Percentiles rank a stretch among this genome's conserved stretches.
These are phyloP conservation scores for Rhizomucor miehei DNA, from an alignment of 371 early-diverging fungal species.

Conservation along the genomic window DNA sequence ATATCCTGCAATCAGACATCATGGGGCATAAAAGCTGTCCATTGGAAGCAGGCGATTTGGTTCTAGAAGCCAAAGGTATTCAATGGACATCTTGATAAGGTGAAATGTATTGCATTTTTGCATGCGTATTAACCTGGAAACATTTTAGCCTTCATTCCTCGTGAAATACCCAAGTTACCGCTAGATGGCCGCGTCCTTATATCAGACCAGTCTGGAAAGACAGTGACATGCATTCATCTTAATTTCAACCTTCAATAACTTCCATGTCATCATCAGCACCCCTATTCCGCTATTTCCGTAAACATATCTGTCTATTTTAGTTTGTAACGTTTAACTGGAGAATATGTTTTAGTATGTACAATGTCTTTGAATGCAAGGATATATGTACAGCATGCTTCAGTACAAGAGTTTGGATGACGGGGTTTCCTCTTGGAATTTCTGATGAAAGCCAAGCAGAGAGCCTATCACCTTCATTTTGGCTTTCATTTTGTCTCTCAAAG, in stretches of 20 bases:
- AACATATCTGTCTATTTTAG: neutral
- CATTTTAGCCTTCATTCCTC: conserved; percentile 37
- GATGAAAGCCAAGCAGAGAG: conserved; percentile 50
- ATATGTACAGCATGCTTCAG: conserved; percentile 7
- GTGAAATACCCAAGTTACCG: conserved; percentile 42
- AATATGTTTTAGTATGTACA: conserved; percentile 3
- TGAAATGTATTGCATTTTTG: no score
- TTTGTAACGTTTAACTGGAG: neutral
- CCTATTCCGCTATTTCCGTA: no score
- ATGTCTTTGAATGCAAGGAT: neutral
- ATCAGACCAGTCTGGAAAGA: conserved; percentile 35
- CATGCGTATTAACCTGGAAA: no score
- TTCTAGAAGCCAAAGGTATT: conserved; percentile 39
- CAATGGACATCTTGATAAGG: neutral
- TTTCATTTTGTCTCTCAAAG: conserved; percentile 54
- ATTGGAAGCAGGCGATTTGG: conserved; percentile 31
- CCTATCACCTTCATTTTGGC: conserved; percentile 60
- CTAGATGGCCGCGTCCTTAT: conserved; percentile 39
- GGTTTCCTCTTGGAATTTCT: conserved; percentile 31
- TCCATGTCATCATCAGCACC: no score
- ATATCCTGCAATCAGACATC: conserved; percentile 34
- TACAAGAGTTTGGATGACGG: conserved; percentile 12
- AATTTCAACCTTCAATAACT: conserved; percentile 29
- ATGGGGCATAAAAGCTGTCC: conserved; percentile 35
- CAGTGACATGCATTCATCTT: conserved; percentile 42